Evolutionary conservation across 2,329 filamentous ascomycete species (phyloP), one percentile per base, ranked within the genome.

Genomic region (Penicillium concentricum): DNA sequence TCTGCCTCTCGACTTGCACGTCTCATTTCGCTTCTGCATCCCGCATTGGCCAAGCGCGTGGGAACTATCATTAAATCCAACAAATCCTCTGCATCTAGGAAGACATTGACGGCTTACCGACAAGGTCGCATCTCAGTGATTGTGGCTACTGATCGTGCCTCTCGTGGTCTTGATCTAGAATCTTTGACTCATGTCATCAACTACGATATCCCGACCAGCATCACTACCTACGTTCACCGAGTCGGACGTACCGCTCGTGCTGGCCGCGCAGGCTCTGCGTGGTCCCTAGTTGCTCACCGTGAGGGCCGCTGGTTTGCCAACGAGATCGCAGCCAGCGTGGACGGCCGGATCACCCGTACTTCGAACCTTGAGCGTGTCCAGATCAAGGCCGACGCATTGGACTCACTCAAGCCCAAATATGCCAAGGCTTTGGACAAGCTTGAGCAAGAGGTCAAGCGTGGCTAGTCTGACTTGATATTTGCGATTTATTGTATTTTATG

Each of bases 301-400:
- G 92, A 99, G 75, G 92, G 87, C 22, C 84, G 89, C 43, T 96
- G 94, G 92, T 99, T 97, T 76, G 92, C 90, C 84, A 88, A 89
- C 57, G 89, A 90, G 65, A 87, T 97, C 60, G 89, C 86, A 2
- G 83, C 82, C 54, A 69, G 62, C 3, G 57, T 63, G 0, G 62
- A 72, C 32, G 69, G 70, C n/a, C 73, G 69, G 18, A 73, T 75
- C 28, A 69, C 67, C 2, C 63, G 73, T 15, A 61, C 62, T 0
- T 56, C 59, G 3, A 62, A 64, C 44, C 65, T 75, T 3, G 66
- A 71, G 30, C 69, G 67, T 41, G 61, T 73, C n/a, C 59, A 63
- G 9, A 52, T 75, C 42, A 74, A 71, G 52, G 44, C 67, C 18
- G 65, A 71, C 10, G 58, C 67, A 41, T 58, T 67, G 46, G 61